phyloP scores from a whole-genome alignment of 2,329 filamentous ascomycete genomes.

The Xylariaceae sp. region DNA sequence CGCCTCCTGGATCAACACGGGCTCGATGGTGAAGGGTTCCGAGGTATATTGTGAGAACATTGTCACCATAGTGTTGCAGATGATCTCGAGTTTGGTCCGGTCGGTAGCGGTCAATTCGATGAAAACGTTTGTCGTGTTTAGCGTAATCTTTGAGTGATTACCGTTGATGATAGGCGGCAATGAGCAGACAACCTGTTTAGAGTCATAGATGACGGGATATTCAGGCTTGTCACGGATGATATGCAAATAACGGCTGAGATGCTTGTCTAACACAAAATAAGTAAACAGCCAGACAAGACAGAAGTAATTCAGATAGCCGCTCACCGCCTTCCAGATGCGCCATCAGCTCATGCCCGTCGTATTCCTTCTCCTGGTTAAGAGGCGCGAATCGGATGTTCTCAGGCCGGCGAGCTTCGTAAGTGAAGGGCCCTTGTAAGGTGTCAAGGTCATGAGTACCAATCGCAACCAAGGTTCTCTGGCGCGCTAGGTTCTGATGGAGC shows the following conservation, averaged over 20 bases:
- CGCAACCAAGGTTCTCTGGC: conserved; percentile 88
- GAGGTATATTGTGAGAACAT: conserved; percentile 95
- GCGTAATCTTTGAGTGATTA: conserved; percentile 91
- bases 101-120: conserved; percentile 97
- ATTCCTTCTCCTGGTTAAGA: conserved; percentile 83
- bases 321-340: conserved; percentile 72
- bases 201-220: conserved; percentile 93
- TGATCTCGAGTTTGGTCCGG: conserved; percentile 91
- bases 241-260: conserved; percentile 83
- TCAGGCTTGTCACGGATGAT: conserved; percentile 92
- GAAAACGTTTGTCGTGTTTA: conserved; percentile 88
- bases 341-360: conserved; percentile 89
- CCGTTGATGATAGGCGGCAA: conserved; percentile 97
- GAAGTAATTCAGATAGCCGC: not conserved
- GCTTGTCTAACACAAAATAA: conserved; percentile 56
- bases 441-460: conserved; percentile 97
- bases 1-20: conserved; percentile 85
- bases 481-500: conserved; percentile 90
- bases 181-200: conserved; percentile 80
- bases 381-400: conserved; percentile 87
- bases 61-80: conserved; percentile 88
- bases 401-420: conserved; percentile 88
- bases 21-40: conserved; percentile 88
- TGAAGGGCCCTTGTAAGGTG: conserved; percentile 89
- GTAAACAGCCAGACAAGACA: not conserved